phyloP scores from a whole-genome alignment of 1,284 basidiomycete species.

The Rhodotorula sp. region DNA sequence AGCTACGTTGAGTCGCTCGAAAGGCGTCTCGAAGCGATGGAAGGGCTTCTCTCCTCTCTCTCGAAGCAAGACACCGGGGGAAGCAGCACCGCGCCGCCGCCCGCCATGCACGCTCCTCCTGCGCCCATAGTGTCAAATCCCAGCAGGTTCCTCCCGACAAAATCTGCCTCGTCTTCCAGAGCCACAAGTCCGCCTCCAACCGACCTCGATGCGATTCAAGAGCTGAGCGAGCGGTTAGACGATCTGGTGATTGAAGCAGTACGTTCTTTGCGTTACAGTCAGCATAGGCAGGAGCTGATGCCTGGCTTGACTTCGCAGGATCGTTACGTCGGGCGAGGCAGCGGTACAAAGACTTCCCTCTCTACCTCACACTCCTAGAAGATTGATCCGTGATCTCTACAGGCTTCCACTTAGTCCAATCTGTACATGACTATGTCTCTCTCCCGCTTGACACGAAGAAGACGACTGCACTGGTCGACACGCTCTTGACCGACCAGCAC shows the following conservation, averaged over 20 bases:
- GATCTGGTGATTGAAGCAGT: slow-evolving; percentile 24
- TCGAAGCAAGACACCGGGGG: not conserved
- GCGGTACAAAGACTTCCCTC: slow-evolving; percentile 6
- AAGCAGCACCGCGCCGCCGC: not conserved
- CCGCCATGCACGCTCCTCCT: not conserved
- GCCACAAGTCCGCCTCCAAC: slow-evolving; percentile 8
- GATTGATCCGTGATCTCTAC: too few relatives aligned
- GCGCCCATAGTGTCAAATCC: not conserved
- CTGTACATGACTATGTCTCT: slow-evolving; percentile 20
- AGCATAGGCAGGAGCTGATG: not conserved
- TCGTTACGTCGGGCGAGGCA: slow-evolving; percentile 37
- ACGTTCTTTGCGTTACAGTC: not conserved
- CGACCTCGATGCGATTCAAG: slow-evolving; percentile 20
- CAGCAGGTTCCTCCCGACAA: not conserved
- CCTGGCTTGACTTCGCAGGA: slow-evolving; percentile 4
- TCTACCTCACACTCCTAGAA: too few relatives aligned
- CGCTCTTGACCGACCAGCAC: slow-evolving; percentile 5
- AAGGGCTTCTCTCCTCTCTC: slow-evolving; percentile 54
- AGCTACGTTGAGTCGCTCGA: slow-evolving; percentile 72
- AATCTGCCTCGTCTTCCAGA: not conserved
- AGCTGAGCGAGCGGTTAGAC: slow-evolving; percentile 14
- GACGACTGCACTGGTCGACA: slow-evolving; percentile 2
- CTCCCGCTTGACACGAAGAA: not conserved
- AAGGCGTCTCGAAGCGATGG: slow-evolving; percentile 67
- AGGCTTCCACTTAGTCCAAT: slow-evolving; percentile 28